These are phyloP conservation scores for Asparagopsis taxiformis DNA, from an alignment of 31 red algal genomes.

Conservation along the genomic window DNA sequence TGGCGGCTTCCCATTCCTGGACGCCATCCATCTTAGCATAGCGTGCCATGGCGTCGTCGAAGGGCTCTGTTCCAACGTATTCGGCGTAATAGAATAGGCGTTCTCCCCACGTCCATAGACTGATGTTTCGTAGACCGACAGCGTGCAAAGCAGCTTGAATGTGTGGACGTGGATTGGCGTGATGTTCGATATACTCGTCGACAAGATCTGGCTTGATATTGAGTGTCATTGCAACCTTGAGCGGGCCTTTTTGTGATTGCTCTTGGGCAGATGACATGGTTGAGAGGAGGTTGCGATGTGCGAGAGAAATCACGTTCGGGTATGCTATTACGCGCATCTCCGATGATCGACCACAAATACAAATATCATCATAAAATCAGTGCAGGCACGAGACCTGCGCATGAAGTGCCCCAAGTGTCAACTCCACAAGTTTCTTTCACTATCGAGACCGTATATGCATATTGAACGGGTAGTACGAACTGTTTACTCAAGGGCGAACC, in stretches of 20 bases:
- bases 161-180: conserved; percentile 54
- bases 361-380: too few relatives aligned
- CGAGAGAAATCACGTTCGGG: too few relatives aligned
- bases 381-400: too few relatives aligned
- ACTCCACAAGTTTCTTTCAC: too few relatives aligned
- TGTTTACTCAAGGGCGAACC: too few relatives aligned
- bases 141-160: conserved; percentile 41
- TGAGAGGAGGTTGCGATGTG: too few relatives aligned
- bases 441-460: too few relatives aligned
- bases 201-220: conserved; percentile 54
- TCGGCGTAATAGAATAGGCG: conserved; percentile 91
- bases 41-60: conserved; percentile 70
- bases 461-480: too few relatives aligned
- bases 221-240: conserved; percentile 79
- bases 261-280: too few relatives aligned
- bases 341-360: too few relatives aligned
- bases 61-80: conserved; percentile 63
- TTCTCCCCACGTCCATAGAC: conserved; percentile 61
- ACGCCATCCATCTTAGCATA: conserved; percentile 78
- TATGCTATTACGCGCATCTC: too few relatives aligned
- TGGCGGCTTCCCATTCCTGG: conserved; percentile 70
- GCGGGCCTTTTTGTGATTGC: conserved; percentile 14
- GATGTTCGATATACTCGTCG: conserved; percentile 64
- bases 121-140: conserved; percentile 74
- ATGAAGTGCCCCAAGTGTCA: too few relatives aligned